Evolutionary conservation across 805 yeast species (phyloP).

Genomic region (Starmerella vitae): DNA sequence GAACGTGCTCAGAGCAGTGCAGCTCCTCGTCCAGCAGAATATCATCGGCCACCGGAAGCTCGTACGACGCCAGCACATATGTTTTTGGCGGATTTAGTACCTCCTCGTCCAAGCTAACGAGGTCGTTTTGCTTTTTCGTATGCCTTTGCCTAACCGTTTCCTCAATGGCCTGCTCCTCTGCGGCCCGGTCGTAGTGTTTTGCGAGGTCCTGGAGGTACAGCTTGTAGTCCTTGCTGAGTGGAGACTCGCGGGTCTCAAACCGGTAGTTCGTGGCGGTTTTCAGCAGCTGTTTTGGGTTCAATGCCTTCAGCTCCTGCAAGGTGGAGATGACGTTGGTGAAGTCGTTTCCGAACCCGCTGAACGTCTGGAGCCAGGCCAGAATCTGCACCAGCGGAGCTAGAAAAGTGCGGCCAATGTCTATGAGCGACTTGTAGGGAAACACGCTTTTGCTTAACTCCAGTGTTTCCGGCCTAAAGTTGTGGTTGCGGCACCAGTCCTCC

Average conservation of each 20-base stretch:
- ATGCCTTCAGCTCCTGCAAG: slow-evolving; percentile 44
- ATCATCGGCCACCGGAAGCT: slow-evolving; percentile 17
- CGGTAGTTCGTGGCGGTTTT: slow-evolving; percentile 63
- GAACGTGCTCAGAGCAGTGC: slow-evolving; percentile 43
- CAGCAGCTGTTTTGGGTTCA: slow-evolving; percentile 58
- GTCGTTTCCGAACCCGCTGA: slow-evolving; percentile 51
- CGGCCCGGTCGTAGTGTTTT: slow-evolving; percentile 21
- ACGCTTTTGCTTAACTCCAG: slow-evolving; percentile 20
- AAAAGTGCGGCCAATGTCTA: slow-evolving; percentile 50
- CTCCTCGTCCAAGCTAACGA: neutral
- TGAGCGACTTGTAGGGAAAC: slow-evolving; percentile 42
- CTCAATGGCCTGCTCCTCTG: neutral
- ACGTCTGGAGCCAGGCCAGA: slow-evolving; percentile 81
- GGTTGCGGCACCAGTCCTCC: slow-evolving; percentile 85
- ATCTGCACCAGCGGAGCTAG: slow-evolving; percentile 63
- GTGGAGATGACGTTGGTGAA: slow-evolving; percentile 30
- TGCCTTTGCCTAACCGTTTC: neutral
- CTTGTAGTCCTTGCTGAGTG: slow-evolving; percentile 42
- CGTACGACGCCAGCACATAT: slow-evolving; percentile 7
- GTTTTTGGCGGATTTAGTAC: neutral
- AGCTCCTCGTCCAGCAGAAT: slow-evolving; percentile 27
- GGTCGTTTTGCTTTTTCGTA: neutral
- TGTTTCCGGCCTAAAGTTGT: slow-evolving; percentile 37
- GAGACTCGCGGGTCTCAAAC: slow-evolving; percentile 69
- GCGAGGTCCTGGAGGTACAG: slow-evolving; percentile 32